Evolutionary conservation across 1,139 yeast genomes (phyloP).

Genomic region (Nakaseomyces uthaithaninus): DNA sequence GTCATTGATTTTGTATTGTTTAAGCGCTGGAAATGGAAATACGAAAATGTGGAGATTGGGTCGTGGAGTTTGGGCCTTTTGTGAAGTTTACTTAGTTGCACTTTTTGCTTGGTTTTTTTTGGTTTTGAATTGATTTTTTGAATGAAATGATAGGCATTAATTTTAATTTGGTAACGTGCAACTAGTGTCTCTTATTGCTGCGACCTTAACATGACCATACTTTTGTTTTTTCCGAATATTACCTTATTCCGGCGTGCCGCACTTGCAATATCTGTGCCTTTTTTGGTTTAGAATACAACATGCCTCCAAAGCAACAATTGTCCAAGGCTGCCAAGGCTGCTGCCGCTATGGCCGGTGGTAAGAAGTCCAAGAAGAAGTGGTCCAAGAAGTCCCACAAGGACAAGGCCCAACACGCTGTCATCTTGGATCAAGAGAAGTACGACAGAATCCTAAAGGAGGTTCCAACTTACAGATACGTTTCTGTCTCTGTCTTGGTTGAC

Average conservation of each 20-base stretch:
- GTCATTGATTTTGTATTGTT: slow-evolving; percentile 1
- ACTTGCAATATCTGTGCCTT: slow-evolving; percentile 9
- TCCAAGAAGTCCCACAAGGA: slow-evolving; percentile 99
- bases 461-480: slow-evolving; percentile 96
- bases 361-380: slow-evolving; percentile 99
- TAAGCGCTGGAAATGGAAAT: background rate
- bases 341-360: slow-evolving; percentile 99
- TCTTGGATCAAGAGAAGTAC: slow-evolving; percentile 96
- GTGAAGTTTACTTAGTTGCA: background rate
- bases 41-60: background rate
- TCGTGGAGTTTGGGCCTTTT: background rate
- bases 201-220: background rate
- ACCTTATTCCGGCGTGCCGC: background rate
- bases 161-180: background rate
- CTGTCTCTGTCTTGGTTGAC: slow-evolving; percentile 97
- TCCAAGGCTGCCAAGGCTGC: slow-evolving; percentile 99
- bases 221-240: background rate
- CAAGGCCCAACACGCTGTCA: slow-evolving; percentile 98
- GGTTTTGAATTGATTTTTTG: background rate
- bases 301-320: slow-evolving; percentile 99
- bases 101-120: background rate
- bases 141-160: background rate
- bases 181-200: background rate
- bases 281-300: slow-evolving; percentile 35
- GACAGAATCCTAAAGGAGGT: slow-evolving; percentile 99